A percentile compares a stretch with the other conserved stretches of the same genome.
Conservation (phyloP, 441 rosid species). For the Arabidopsis lyrata region DNA sequence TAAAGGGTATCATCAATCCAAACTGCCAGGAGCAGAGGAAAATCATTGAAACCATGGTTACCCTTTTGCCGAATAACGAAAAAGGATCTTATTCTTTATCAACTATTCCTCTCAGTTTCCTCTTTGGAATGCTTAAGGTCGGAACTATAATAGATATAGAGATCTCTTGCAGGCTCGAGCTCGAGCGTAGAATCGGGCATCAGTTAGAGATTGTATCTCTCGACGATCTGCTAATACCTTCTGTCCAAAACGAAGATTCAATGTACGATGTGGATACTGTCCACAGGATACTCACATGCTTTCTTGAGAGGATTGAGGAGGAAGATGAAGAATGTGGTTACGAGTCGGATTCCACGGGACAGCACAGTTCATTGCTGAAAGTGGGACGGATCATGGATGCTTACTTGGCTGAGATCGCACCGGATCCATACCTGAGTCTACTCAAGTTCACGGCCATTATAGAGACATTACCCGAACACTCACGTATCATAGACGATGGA, state of each 20-base stretch:
- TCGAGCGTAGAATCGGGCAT: conserved; percentile 70
- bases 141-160: conserved; percentile 62
- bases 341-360: conserved; percentile 67
- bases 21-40: conserved; percentile 61
- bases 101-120: conserved; percentile 59
- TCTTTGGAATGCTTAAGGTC: conserved; percentile 79
- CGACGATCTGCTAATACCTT: conserved; percentile 88
- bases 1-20: conserved; percentile 56
- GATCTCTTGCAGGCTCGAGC: conserved; percentile 67
- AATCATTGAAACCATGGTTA: conserved; percentile 69
- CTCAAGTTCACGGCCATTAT: conserved; percentile 73
- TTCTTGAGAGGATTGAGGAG: conserved; percentile 69
- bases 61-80: conserved; percentile 61
- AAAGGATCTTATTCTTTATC: conserved; percentile 47
- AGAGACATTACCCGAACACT: conserved; percentile 75
- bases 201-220: conserved; percentile 69
- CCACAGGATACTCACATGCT: conserved; percentile 68
- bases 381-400: conserved; percentile 86
- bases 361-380: conserved; percentile 68
- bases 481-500: conserved; percentile 83
- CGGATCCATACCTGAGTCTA: conserved; percentile 79
- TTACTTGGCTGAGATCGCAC: conserved; percentile 85
- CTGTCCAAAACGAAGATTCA: conserved; percentile 66
- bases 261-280: conserved; percentile 81
- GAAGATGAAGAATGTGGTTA: conserved; percentile 66